Evolutionary conservation across 495 filamentous ascomycete genomes (phyloP), one percentile per base, ranked within the genome.

Genomic region (Penicillium alfredii): DNA sequence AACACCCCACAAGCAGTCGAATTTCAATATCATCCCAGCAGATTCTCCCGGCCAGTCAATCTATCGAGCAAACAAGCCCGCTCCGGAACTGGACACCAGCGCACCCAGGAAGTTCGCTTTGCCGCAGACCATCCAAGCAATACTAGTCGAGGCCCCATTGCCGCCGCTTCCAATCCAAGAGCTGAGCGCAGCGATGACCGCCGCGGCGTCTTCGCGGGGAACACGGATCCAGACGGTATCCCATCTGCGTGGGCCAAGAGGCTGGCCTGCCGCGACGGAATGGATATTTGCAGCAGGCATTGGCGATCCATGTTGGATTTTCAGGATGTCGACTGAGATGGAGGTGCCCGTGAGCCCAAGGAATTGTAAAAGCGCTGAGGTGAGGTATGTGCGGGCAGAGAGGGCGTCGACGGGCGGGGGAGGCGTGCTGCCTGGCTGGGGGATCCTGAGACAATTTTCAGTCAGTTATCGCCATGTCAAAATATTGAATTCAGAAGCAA

Each of bases 261-360:
- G 11, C 11, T 25, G 23, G n/a, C 2, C 21, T 11, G 20, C 35
- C 8, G 30, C 6, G 8, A 19, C 15, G 6, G 20, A 22, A 8
- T 30, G 25, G 10, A 23, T 16, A 17, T 20, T 14, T 0, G 13
- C 8, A 12, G 30, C 12, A 6, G 18, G 17, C 4, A 47, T 26
- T 3, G 42, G 12, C 8, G 27, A 31, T 8, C 18, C 39, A n/a
- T 26, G 17, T 23, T 72, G 61, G 4, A 84, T 60, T 27, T 84
- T 77, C 6, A 96, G 68, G 20, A 95, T 81, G 49, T 96, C 90
- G 41, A 95, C 60, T 1, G 82, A 66, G 13, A 95, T 86, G 1
- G 81, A 76, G 4, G 82, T 68, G 20, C 90, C 90, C 2, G 77
- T 76, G 19, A 82, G 49, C 6, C 90, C 90, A 12, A 95, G 77